Conservation (phyloP, 768 basidiomycete species). For the Russula vinacea region DNA sequence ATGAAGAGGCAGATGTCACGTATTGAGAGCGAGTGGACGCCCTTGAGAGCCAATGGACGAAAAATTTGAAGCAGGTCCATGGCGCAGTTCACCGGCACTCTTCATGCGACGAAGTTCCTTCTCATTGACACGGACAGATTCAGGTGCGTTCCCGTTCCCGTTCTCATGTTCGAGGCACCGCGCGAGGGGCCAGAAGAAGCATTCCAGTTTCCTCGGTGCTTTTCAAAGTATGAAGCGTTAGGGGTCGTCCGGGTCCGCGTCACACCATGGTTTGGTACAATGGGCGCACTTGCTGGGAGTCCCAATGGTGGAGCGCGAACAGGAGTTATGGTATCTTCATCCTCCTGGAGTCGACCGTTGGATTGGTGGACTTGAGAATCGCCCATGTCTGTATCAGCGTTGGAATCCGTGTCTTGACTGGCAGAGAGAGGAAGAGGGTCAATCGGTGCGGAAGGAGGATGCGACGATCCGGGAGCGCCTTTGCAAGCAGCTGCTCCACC, state of each 20-base stretch:
- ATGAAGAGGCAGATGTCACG: constrained; percentile 63
- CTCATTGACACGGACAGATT: constrained; percentile 40
- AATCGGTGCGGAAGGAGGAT: constrained; percentile 64
- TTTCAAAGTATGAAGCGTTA: constrained; percentile 43
- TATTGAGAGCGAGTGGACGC: constrained; percentile 48
- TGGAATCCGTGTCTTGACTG: constrained; percentile 45
- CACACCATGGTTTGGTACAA: constrained; percentile 35
- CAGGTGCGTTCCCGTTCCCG: constrained; percentile 35
- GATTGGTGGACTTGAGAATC: constrained; percentile 47
- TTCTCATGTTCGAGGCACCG: constrained; percentile 14
- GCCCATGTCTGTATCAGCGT: constrained; percentile 50
- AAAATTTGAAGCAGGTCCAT: constrained; percentile 38
- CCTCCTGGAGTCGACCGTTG: constrained; percentile 48
- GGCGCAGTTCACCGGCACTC: constrained; percentile 77
- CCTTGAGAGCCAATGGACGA: constrained; percentile 37
- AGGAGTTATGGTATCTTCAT: constrained; percentile 74
- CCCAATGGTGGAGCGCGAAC: constrained; percentile 53
- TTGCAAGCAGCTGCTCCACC: constrained; percentile 76
- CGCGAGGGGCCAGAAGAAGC: constrained; percentile 13
- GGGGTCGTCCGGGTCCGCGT: constrained; percentile 74
- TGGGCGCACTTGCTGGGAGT: constrained; percentile 52
- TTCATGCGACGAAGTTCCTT: constrained; percentile 53
- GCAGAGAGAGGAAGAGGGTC: constrained; percentile 51
- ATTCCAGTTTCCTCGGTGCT: constrained; percentile 29
- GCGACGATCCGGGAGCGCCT: constrained; percentile 54